Conservation (phyloP, 352 stramenopile genomes). For the Blastocystis sp. region DNA sequence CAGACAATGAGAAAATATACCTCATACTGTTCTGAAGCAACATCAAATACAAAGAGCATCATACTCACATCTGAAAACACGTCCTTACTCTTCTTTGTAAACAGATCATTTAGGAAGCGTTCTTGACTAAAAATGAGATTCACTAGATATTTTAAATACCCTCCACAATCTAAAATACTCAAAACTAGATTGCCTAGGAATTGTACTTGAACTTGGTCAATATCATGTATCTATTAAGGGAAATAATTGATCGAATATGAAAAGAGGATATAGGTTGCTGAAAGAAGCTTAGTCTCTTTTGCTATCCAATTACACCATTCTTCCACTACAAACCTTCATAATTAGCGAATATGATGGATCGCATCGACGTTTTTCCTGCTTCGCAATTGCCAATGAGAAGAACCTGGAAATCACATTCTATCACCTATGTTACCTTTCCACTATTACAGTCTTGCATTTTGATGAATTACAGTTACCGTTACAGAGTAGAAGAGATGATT, state of each 20-base stretch:
- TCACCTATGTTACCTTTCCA: background rate
- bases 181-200: slow-evolving; percentile 97
- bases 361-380: slow-evolving; percentile 97
- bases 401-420: slow-evolving; percentile 74
- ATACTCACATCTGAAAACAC: slow-evolving; percentile 97
- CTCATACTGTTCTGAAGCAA: slow-evolving; percentile 76
- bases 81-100: slow-evolving; percentile 96
- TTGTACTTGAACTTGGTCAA: slow-evolving; percentile 85
- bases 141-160: slow-evolving; percentile 70
- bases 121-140: slow-evolving; percentile 83
- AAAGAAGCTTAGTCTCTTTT: slow-evolving; percentile 92
- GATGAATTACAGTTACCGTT: background rate
- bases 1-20: slow-evolving; percentile 76
- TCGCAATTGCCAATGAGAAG: slow-evolving; percentile 91
- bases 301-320: slow-evolving; percentile 72
- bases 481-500: background rate
- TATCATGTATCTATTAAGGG: slow-evolving; percentile 76
- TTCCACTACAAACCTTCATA: slow-evolving; percentile 81
- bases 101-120: slow-evolving; percentile 96
- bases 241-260: background rate
- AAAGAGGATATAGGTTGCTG: slow-evolving; percentile 80
- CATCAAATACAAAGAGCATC: slow-evolving; percentile 98
- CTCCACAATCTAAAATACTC: slow-evolving; percentile 98
- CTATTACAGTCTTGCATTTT: slow-evolving; percentile 3
- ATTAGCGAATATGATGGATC: slow-evolving; percentile 99